Percentiles rank a stretch among this genome's conserved stretches.
Evolutionary conservation across 345 rosid genomes (phyloP).

Genomic region (Sisymbrium altissimum): DNA sequence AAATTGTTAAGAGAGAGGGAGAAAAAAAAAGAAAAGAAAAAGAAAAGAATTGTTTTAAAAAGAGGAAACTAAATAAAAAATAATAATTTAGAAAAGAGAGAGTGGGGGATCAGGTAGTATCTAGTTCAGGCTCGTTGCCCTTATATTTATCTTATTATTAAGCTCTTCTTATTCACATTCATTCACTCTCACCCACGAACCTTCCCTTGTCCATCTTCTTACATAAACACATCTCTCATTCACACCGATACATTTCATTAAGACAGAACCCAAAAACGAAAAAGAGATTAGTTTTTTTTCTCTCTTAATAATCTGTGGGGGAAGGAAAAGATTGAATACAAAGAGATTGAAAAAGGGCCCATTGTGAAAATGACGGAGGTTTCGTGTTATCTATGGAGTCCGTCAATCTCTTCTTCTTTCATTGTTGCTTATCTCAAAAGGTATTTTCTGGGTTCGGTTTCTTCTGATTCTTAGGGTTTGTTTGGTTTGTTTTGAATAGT

Average conservation of each 20-base stretch:
- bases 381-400: conserved; percentile 5
- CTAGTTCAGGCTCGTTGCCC: conserved; percentile 34
- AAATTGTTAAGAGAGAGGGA: not conserved
- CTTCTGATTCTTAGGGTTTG: conserved; percentile 10
- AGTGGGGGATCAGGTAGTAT: conserved; percentile 30
- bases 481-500: not conserved
- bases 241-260: not conserved
- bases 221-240: conserved; percentile 28
- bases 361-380: conserved; percentile 22
- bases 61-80: not conserved
- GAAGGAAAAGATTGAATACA: too few species aligned
- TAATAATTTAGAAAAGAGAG: not conserved
- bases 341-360: not conserved
- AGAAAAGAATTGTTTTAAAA: not conserved
- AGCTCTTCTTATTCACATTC: conserved; percentile 2
- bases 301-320: not conserved
- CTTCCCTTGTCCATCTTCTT: conserved; percentile 26
- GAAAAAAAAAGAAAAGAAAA: not conserved
- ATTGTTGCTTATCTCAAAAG: conserved; percentile 19
- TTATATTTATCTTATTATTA: not conserved
- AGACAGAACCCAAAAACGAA: not conserved
- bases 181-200: conserved; percentile 23
- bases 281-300: not conserved
- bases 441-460: conserved; percentile 21
- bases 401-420: not conserved